phyloP scores from a whole-genome alignment of 306 rosid genomes.

The Lupinus albus region DNA sequence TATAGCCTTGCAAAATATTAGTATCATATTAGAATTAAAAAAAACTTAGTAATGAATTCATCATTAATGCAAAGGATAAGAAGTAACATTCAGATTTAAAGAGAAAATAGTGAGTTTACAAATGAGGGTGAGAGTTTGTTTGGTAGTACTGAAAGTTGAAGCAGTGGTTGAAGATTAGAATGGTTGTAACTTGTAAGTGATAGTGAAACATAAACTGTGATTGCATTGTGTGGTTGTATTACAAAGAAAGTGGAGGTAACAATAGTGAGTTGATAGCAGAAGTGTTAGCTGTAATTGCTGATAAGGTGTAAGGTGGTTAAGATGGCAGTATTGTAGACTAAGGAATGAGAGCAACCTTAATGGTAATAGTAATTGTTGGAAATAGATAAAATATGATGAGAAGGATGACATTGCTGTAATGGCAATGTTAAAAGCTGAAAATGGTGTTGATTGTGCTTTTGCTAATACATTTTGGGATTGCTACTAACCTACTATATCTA shows the following conservation, averaged over 20 bases:
- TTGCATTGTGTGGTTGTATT: neutral
- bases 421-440: constrained; percentile 5
- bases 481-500: neutral
- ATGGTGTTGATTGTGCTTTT: neutral
- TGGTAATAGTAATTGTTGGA: neutral
- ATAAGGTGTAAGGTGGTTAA: neutral
- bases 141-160: neutral
- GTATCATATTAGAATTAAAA: neutral
- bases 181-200: neutral
- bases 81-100: neutral
- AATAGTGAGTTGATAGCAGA: neutral
- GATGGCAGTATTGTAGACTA: neutral
- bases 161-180: neutral
- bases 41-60: neutral
- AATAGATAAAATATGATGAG: neutral
- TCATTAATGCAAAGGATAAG: neutral
- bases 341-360: neutral
- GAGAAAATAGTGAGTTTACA: neutral
- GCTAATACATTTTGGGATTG: neutral
- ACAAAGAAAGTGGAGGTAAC: neutral
- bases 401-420: neutral
- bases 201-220: neutral
- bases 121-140: neutral
- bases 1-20: neutral
- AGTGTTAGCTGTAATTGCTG: neutral